These are phyloP conservation scores for Aspergillus sp. DNA, from an alignment of 2,329 filamentous ascomycete genomes.

Conservation along the genomic window DNA sequence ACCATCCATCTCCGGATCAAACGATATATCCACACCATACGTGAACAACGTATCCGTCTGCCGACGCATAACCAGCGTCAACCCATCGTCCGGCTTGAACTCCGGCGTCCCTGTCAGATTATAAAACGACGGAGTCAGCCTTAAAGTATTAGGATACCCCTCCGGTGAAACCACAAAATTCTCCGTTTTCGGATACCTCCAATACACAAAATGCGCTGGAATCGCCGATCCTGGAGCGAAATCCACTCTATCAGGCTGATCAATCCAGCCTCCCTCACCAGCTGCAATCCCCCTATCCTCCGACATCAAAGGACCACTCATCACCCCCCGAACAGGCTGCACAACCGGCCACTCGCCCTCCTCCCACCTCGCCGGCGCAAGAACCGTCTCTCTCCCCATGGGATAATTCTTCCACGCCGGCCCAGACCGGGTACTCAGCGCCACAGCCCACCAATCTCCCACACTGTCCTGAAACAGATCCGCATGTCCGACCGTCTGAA, in stretches of 20 bases:
- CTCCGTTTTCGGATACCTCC: conserved; percentile 51
- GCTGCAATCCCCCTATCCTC: conserved; percentile 11
- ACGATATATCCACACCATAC: conserved; percentile 16
- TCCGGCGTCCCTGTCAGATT: conserved; percentile 57
- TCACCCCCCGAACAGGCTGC: conserved; percentile 17
- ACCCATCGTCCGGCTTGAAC: conserved; percentile 8
- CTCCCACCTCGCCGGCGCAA: conserved; percentile 53
- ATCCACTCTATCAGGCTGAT: conserved; percentile 48
- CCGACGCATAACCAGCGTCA: conserved; percentile 14
- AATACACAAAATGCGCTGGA: conserved; percentile 59
- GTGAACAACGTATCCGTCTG: conserved; percentile 24
- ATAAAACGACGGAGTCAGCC: conserved; percentile 51
- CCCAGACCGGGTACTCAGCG: conserved; percentile 46
- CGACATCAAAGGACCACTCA: conserved; percentile 16
- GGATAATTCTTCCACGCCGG: conserved; percentile 47
- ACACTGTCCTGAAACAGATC: conserved; percentile 57
- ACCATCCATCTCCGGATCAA: background rate
- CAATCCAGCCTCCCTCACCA: conserved; percentile 36
- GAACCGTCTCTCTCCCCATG: conserved; percentile 58
- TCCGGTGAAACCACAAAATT: conserved; percentile 51
- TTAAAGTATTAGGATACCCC: conserved; percentile 48
- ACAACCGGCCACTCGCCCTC: conserved; percentile 50
- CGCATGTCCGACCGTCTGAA: conserved; percentile 58
- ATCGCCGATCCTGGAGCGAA: conserved; percentile 50
- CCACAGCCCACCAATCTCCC: conserved; percentile 57